These are phyloP conservation scores for Butyriboletus loyo DNA, from an alignment of 768 basidiomycete species.

Conservation along the genomic window DNA sequence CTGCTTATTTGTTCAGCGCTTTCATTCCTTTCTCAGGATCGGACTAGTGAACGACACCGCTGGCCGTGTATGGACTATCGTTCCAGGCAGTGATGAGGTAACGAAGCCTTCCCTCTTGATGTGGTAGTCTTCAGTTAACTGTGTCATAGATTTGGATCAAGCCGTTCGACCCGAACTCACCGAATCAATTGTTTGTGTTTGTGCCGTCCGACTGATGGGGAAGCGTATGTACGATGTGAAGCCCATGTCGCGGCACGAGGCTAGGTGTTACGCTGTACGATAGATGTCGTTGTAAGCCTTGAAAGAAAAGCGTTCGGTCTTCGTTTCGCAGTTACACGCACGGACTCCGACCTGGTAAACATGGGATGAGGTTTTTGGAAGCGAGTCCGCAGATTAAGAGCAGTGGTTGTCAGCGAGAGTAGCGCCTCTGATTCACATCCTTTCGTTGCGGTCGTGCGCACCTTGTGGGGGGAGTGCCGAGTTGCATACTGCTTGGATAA, in stretches of 20 bases:
- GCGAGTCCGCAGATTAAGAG: not conserved
- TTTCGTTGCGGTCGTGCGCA: not conserved
- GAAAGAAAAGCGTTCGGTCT: not conserved
- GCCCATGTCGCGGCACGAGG: not conserved
- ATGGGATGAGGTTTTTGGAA: not conserved
- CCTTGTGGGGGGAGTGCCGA: not conserved
- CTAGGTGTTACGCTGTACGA: not conserved
- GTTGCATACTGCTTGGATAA: not conserved
- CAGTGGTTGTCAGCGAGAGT: not conserved
- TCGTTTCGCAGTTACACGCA: not conserved
- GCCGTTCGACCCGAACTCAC: no score
- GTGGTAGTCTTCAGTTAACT: not conserved
- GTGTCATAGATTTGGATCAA: not conserved
- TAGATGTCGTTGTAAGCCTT: not conserved
- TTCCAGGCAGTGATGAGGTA: not conserved
- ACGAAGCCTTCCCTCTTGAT: not conserved
- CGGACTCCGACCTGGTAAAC: not conserved
- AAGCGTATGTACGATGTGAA: not conserved
- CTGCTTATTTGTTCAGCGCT: not conserved
- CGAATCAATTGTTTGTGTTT: not conserved
- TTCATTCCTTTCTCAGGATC: not conserved
- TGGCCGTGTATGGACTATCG: not conserved
- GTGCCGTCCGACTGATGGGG: fast-evolving
- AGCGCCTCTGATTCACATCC: not conserved
- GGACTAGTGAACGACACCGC: fast-evolving